These are phyloP conservation scores for Melaleuca quinquenervia DNA, from an alignment of 345 rosid species.

Conservation along the genomic window DNA sequence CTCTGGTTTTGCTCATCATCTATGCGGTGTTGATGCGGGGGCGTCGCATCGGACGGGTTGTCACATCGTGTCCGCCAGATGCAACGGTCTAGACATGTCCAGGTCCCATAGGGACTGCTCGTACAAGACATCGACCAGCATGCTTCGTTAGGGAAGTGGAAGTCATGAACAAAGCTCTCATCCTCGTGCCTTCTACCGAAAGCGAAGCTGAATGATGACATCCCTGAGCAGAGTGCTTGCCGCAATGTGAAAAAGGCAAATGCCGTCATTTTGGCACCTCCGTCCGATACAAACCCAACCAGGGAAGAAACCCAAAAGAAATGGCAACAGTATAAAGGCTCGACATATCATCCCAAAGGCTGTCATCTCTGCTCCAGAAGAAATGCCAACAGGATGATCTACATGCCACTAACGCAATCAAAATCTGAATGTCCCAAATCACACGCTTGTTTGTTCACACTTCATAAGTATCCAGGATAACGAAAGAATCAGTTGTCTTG, in stretches of 20 bases:
- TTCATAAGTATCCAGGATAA: neutral
- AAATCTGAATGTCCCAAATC: neutral
- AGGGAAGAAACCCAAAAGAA: neutral
- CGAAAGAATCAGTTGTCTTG: neutral
- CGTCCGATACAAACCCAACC: neutral
- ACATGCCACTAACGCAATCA: neutral
- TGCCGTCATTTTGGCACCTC: neutral
- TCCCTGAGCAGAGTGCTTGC: neutral
- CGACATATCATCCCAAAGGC: neutral
- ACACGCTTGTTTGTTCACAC: neutral
- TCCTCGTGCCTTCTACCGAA: neutral
- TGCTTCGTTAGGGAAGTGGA: neutral
- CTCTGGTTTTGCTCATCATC: neutral
- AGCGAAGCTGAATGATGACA: neutral
- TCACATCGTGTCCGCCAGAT: neutral
- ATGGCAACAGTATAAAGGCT: neutral
- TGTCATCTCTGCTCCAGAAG: neutral
- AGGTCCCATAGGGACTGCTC: neutral
- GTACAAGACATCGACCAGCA: neutral
- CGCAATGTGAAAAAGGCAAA: neutral
- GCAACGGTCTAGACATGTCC: neutral
- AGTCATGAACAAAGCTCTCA: neutral
- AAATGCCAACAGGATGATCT: neutral
- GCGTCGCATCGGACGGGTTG: neutral
- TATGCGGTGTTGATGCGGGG: neutral